Conservation (phyloP, 306 rosid species). For the Coriaria nepalensis region DNA sequence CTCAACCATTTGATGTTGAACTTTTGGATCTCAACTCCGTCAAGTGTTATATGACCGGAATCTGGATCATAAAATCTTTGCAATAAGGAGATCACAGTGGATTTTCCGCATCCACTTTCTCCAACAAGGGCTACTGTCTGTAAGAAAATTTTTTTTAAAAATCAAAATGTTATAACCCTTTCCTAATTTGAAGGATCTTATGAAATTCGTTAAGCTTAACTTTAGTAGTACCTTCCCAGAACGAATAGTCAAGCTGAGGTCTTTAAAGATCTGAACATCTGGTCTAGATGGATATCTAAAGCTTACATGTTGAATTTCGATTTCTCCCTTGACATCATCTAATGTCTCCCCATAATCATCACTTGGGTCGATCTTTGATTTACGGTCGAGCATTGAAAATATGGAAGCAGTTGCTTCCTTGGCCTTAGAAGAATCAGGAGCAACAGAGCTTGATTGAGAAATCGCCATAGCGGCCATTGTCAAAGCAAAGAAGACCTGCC, state of each 20-base stretch:
- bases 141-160: slow-evolving; percentile 1
- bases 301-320: slow-evolving; percentile 26
- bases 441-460: slow-evolving; percentile 25
- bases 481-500: slow-evolving; percentile 42
- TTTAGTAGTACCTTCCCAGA: slow-evolving; percentile 27
- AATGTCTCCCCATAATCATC: slow-evolving; percentile 23
- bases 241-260: slow-evolving; percentile 25
- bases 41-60: slow-evolving; percentile 47
- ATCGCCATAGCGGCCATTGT: slow-evolving; percentile 24
- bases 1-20: slow-evolving; percentile 49
- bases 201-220: background rate
- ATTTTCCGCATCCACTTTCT: slow-evolving; percentile 72
- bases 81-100: slow-evolving; percentile 39
- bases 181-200: background rate
- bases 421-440: slow-evolving; percentile 32
- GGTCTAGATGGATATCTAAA: slow-evolving; percentile 32
- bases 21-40: slow-evolving; percentile 34
- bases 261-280: slow-evolving; percentile 26
- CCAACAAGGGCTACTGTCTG: slow-evolving; percentile 62
- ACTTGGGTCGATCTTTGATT: slow-evolving; percentile 26
- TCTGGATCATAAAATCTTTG: slow-evolving; percentile 60
- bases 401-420: slow-evolving; percentile 27
- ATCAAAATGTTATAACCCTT: background rate
- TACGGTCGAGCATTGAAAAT: slow-evolving; percentile 24
- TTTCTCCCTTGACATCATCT: slow-evolving; percentile 25